Conservation (phyloP, 2,329 filamentous ascomycete species). For the Botryosphaeria dothidea region DNA sequence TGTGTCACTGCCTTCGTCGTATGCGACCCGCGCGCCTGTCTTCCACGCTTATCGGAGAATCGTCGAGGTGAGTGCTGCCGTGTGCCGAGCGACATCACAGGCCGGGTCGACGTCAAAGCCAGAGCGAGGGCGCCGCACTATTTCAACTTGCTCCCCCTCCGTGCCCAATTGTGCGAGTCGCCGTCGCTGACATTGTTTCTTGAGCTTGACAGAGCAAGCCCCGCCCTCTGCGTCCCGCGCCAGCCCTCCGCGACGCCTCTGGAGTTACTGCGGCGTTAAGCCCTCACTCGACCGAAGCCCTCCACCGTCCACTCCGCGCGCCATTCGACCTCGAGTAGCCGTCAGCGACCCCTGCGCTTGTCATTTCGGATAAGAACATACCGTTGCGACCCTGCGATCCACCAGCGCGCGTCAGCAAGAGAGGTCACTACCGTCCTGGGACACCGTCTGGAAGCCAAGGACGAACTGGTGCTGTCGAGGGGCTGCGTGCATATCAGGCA, state of each 20-base stretch:
- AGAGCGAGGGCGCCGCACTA: slow-evolving; percentile 13
- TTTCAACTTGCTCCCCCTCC: slow-evolving; percentile 4
- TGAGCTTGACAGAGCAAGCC: neutral
- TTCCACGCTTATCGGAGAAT: neutral
- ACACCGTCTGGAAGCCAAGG: neutral
- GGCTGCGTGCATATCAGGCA: slow-evolving; percentile 10
- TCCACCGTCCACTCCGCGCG: neutral
- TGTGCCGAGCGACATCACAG: neutral
- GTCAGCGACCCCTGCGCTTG: neutral
- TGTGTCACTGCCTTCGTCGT: neutral
- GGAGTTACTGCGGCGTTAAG: slow-evolving; percentile 21
- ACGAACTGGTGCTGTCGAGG: neutral
- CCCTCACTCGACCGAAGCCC: slow-evolving; percentile 4
- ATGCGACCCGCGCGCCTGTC: neutral
- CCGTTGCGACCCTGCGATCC: neutral
- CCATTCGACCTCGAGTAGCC: neutral
- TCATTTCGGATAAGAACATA: neutral
- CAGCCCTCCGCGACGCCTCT: slow-evolving; percentile 1
- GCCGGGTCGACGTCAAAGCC: neutral
- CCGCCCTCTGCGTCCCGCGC: neutral
- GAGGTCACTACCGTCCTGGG: neutral
- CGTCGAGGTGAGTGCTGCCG: slow-evolving; percentile 8
- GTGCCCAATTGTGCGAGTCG: neutral
- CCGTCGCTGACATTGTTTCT: neutral
- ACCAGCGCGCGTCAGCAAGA: neutral